Percentiles rank a stretch among this genome's conserved stretches.
phyloP scores from a whole-genome alignment of 2,329 filamentous ascomycete genomes.

The Aspergillus fructus region DNA sequence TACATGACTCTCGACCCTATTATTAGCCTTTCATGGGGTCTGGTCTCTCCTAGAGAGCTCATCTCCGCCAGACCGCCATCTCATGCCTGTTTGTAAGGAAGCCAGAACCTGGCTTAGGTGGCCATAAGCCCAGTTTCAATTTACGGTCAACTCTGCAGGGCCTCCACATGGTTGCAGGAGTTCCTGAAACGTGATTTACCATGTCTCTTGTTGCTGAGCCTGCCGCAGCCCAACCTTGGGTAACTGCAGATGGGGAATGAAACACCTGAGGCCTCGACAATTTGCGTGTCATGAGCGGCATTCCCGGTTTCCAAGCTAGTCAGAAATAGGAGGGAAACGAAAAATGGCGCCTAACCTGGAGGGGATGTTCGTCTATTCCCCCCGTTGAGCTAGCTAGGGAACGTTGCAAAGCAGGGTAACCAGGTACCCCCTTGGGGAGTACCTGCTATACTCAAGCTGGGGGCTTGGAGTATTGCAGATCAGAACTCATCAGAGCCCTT shows the following conservation, averaged over 20 bases:
- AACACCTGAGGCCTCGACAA: conserved; percentile 34
- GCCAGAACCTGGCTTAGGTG: conserved; percentile 13
- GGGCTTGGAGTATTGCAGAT: conserved; percentile 20
- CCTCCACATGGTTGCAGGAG: conserved; percentile 31
- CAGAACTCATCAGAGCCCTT: conserved; percentile 15
- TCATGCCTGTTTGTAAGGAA: conserved; percentile 30
- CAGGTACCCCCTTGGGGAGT: conserved; percentile 10
- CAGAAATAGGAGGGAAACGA: not conserved
- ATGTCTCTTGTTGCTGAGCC: conserved; percentile 18
- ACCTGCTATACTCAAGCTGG: conserved; percentile 18
- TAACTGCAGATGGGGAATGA: conserved; percentile 31
- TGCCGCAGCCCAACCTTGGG: conserved; percentile 25
- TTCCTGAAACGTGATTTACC: conserved; percentile 27
- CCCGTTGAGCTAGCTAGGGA: conserved; percentile 9
- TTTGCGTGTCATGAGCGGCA: conserved; percentile 19
- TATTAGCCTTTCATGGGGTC: not conserved
- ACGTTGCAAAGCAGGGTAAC: conserved; percentile 14
- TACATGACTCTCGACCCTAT: conserved; percentile 7
- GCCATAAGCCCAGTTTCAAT: conserved; percentile 13
- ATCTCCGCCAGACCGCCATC: conserved; percentile 19
- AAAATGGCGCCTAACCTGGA: not conserved
- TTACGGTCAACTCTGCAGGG: conserved; percentile 19
- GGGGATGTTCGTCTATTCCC: not conserved
- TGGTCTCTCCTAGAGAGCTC: conserved; percentile 10
- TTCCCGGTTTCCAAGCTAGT: conserved; percentile 7